Base-by-base conservation (phyloP, 345 rosid species). In the Sisymbrium altissimum region DNA sequence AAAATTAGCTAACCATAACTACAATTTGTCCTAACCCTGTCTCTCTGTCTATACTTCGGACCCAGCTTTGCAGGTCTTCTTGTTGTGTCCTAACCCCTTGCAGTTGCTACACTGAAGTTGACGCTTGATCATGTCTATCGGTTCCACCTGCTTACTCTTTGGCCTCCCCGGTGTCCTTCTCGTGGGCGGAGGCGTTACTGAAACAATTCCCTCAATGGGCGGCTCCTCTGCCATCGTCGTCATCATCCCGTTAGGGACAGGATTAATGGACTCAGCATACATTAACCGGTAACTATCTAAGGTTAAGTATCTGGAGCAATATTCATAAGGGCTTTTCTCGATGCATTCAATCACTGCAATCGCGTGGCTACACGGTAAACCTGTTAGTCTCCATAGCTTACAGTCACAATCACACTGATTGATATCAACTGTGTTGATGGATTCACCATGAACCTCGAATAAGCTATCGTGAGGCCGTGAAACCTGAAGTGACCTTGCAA, bases 101-200 rank as follows among this genome's bases (percentile, higher is more conserved):
- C 98, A 93, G 81, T 83, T 86, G 88, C 98, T 91, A 79, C 98
- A 93, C 70, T 93, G 98, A 39, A 91, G 94, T 66, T 89, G 93
- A 66, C 97, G 87, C 66, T 86, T 93, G 17, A 83, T 80, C 40
- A 89, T 76, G 66, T 88, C 98, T 1, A 82, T 21, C 3, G 89
- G 78, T 46, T 87, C 92, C 39, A 77, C 79, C 63, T 82, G 88
- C 81, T 89, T 89, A 78, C 72, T 79, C 86, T 88, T 91, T 19
- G 94, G 87, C 62, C 88, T 83, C 43, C 98, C 96, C n/a, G 89
- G 91, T 9, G 89, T 86, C 41, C 87, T 86, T 53, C 84, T 83
- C 2, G 86, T 85, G 39, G 98, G 92, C n/a, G 97, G 97, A 13
- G 98, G 97, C 12, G 88, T 89, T 29, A 93, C 92, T 9, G 79